A percentile compares a stretch with the other conserved stretches of the same genome.
Conservation (phyloP, 2,329 filamentous ascomycete genomes). For the Phaeosphaeriaceae sp. region DNA sequence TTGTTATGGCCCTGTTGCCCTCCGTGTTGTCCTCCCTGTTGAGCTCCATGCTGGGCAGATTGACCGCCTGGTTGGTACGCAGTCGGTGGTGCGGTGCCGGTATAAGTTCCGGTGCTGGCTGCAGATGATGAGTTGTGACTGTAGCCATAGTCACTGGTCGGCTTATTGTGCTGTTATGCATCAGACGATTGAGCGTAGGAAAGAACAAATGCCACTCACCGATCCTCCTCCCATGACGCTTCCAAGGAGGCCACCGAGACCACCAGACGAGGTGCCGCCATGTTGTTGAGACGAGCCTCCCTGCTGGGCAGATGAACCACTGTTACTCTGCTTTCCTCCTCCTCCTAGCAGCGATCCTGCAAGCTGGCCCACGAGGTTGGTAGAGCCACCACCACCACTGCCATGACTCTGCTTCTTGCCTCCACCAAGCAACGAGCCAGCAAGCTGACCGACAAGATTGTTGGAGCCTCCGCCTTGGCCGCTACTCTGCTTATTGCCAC, state of each 20-base stretch:
- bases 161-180: slow-evolving; percentile 38
- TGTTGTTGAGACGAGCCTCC: slow-evolving; percentile 22
- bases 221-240: slow-evolving; percentile 46
- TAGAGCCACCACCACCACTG: slow-evolving; percentile 42
- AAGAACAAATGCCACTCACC: slow-evolving; percentile 36
- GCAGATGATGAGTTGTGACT: slow-evolving; percentile 60
- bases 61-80: slow-evolving; percentile 60
- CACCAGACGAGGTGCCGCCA: slow-evolving; percentile 51
- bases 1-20: slow-evolving; percentile 26
- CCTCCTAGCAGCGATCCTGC: slow-evolving; percentile 55
- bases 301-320: slow-evolving; percentile 49
- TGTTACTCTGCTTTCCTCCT: slow-evolving; percentile 44
- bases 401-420: slow-evolving; percentile 43
- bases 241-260: slow-evolving; percentile 41
- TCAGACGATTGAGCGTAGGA: too few species aligned
- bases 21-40: slow-evolving; percentile 21
- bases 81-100: slow-evolving; percentile 67
- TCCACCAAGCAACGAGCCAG: slow-evolving; percentile 52
- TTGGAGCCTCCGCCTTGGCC: slow-evolving; percentile 38
- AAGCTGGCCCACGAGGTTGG: slow-evolving; percentile 60
- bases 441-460: slow-evolving; percentile 61
- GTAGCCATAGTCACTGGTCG: slow-evolving; percentile 61
- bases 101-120: slow-evolving; percentile 60
- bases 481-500: slow-evolving; percentile 44
- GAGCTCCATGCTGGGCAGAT: slow-evolving; percentile 9